phyloP scores from a whole-genome alignment of 768 basidiomycete species.

The Rhodotorula toruloides region DNA sequence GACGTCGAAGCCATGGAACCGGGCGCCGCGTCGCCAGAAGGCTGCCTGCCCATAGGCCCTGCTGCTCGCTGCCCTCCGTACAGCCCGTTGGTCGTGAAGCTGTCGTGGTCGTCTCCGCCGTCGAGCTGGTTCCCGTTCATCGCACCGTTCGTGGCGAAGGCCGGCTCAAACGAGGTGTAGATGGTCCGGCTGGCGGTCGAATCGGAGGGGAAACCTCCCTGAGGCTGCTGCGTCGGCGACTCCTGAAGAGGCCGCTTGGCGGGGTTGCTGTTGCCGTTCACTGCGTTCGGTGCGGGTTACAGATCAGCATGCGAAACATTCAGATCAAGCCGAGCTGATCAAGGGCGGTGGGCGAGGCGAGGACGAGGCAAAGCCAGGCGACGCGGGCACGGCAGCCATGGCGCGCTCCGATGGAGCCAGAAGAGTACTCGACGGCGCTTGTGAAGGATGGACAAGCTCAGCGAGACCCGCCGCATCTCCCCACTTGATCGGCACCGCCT shows the following conservation, averaged over 20 bases:
- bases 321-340: too few species aligned
- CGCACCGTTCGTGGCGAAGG: background rate
- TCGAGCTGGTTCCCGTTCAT: background rate
- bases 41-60: slow-evolving; percentile 24
- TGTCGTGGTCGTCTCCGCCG: background rate
- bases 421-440: too few species aligned
- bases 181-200: background rate
- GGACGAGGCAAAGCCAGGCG: too few species aligned
- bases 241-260: slow-evolving; percentile 24
- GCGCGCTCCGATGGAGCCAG: too few species aligned
- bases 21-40: background rate
- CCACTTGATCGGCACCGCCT: too few species aligned
- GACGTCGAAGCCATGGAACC: background rate
- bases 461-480: too few species aligned
- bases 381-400: too few species aligned
- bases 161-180: background rate
- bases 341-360: too few species aligned
- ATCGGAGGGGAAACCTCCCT: slow-evolving; percentile 1
- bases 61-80: slow-evolving; percentile 19
- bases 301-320: too few species aligned
- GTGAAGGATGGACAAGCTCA: too few species aligned
- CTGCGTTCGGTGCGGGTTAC: too few species aligned
- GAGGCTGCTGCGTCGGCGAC: slow-evolving; percentile 15
- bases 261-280: slow-evolving; percentile 3
- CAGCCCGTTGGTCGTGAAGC: background rate